These are phyloP conservation scores for Trichoderma polysporum DNA, from an alignment of 2,329 filamentous ascomycete genomes.

Conservation along the genomic window DNA sequence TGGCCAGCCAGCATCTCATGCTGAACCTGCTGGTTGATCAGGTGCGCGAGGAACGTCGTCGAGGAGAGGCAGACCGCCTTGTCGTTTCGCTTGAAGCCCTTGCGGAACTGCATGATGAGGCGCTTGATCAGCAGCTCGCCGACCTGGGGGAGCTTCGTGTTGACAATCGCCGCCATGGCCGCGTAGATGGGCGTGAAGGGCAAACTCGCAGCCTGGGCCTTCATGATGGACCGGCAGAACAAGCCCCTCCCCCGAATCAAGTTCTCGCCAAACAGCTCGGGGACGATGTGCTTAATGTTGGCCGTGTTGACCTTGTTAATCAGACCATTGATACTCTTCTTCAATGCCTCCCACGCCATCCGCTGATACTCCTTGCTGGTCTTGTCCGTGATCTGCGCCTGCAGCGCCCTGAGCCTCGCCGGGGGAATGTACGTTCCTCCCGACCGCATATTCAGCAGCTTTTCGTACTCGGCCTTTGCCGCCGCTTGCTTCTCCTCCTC, in stretches of 20 bases:
- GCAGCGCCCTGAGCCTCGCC: slow-evolving; percentile 82
- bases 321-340: slow-evolving; percentile 97
- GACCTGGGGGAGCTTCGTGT: slow-evolving; percentile 93
- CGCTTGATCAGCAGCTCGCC: slow-evolving; percentile 86
- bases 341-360: slow-evolving; percentile 98
- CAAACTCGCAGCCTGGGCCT: slow-evolving; percentile 92
- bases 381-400: slow-evolving; percentile 97
- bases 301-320: slow-evolving; percentile 99
- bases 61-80: slow-evolving; percentile 92
- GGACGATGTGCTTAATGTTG: slow-evolving; percentile 97
- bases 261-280: slow-evolving; percentile 94
- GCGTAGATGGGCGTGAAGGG: slow-evolving; percentile 97
- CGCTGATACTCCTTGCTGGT: slow-evolving; percentile 95
- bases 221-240: slow-evolving; percentile 97
- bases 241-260: slow-evolving; percentile 85
- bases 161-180: slow-evolving; percentile 93
- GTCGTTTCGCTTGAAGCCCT: slow-evolving; percentile 94
- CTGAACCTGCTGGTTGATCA: slow-evolving; percentile 94
- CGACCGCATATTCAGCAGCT: slow-evolving; percentile 86
- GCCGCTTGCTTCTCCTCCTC: slow-evolving; percentile 85
- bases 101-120: slow-evolving; percentile 87
- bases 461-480: slow-evolving; percentile 90
- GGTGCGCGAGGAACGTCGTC: slow-evolving; percentile 90
- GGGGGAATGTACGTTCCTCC: slow-evolving; percentile 97
- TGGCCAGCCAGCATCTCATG: slow-evolving; percentile 93